These are phyloP conservation scores for Daldinia bambusicola DNA, from an alignment of 495 filamentous ascomycete genomes.

Conservation along the genomic window DNA sequence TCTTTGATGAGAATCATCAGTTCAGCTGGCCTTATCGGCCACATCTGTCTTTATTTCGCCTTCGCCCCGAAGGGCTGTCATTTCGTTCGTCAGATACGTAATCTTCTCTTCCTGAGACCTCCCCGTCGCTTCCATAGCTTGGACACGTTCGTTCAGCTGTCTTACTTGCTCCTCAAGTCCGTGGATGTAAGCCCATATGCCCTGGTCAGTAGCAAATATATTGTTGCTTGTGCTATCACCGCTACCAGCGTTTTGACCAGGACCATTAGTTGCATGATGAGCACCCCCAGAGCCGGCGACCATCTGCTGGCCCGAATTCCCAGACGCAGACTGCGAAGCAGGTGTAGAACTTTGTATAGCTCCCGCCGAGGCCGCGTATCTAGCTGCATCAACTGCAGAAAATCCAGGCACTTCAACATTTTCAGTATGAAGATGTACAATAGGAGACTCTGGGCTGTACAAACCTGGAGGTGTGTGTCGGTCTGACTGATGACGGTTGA, in stretches of 20 bases:
- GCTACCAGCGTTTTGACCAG: slow-evolving; percentile 41
- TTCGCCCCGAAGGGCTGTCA: slow-evolving; percentile 49
- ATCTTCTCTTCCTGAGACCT: slow-evolving; percentile 54
- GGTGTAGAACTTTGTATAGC: slow-evolving; percentile 40
- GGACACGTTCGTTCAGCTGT: slow-evolving; percentile 52
- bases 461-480: slow-evolving; percentile 53
- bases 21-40: slow-evolving; percentile 35
- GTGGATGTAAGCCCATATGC: slow-evolving; percentile 61
- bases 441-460: slow-evolving; percentile 44
- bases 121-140: slow-evolving; percentile 54
- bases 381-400: slow-evolving; percentile 59
- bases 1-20: slow-evolving; percentile 7
- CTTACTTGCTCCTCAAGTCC: slow-evolving; percentile 61
- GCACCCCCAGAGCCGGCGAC: slow-evolving; percentile 19
- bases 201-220: slow-evolving; percentile 57
- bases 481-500: slow-evolving; percentile 63
- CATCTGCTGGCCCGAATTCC: slow-evolving; percentile 39
- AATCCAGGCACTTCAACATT: slow-evolving; percentile 52
- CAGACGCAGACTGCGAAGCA: slow-evolving; percentile 32
- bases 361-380: slow-evolving; percentile 57
- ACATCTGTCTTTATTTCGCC: slow-evolving; percentile 37
- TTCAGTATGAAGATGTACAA: slow-evolving; percentile 41
- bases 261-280: slow-evolving; percentile 44
- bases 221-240: slow-evolving; percentile 56
- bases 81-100: slow-evolving; percentile 50